Base-by-base conservation (phyloP, 2,329 filamentous ascomycete species). In the Trichoderma sp. region DNA sequence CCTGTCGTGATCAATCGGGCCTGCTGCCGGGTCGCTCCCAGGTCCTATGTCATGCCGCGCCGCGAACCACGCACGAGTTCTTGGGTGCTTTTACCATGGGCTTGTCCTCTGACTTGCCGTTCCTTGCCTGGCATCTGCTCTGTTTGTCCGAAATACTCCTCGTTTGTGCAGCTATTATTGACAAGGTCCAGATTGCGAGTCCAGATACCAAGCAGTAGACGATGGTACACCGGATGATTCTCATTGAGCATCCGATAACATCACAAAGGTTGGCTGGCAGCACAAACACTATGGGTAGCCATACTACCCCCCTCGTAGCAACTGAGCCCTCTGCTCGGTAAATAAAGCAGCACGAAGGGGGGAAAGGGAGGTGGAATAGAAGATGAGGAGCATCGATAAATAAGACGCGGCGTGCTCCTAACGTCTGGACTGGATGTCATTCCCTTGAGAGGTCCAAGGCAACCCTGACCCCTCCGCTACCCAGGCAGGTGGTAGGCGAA, bases 1-100 rank as follows among this genome's bases (percentile, higher is more conserved):
- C 61, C 61, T 24, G 61, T 55, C 65, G 48, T 64, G 61, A 59
- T 66, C 65, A 66, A 66, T 66, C 65, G 65, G 65, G 61, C 65
- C 65, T 66, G 65, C 61, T 66, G 39, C 65, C 65, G 61, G 65
- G 60, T 48, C 65, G 63, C 65, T 64, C 47, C 54, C 65, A 50
- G 61, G 63, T 65, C 63, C 61, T 64, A 64, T 66, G 64, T 64
- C 60, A 59, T 66, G 65, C 60, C 55, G 65, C 61, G 61, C 60
- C 54, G 65, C 61, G 65, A 66, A 66, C 65, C 60, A 64, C 61
- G 34, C 60, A 64, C 61, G 24, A 45, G 52, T 44, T 44, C 44
- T 17, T 41, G 47, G 19, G 10, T 7, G 30, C 2, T 30, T 30
- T 30, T 9, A 24, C 9, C 7, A 30, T 9, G 30, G 30, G 19